Base-by-base conservation (phyloP, 169 alveolate species). In the Cryptosporidium bovis region DNA sequence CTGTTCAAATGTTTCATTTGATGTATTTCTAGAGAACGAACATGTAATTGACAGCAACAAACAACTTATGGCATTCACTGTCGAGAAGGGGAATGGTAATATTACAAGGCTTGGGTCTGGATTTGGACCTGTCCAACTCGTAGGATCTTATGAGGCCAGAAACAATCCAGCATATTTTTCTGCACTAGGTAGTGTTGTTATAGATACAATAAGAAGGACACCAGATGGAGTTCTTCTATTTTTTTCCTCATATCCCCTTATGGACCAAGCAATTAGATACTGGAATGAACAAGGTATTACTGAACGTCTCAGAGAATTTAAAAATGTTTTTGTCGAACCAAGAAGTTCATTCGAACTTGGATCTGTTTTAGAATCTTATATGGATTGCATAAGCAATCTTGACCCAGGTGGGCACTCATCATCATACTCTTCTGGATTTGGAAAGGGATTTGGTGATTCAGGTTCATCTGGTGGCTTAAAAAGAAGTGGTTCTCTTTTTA, bases 1-100 rank as follows among this genome's bases (percentile, higher is more conserved):
- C 15, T 95, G 96, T 18, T 83, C 89, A 67, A 93, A 93, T 82
- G 71, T 96, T n/a, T 71, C 92, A 65, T 97, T 96, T 90, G 92
- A 94, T 67, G 90, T 94, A 36, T 90, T 93, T 77, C 91, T 97
- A 56, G 98, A 96, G 90, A 97, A 95, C 91, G 94, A 94, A 31
- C 99, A 97, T 91, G 97, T 96, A 29, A 95, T 96, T 10, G 91
- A 90, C 33, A 93, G 94, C 51, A 92, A 95, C 10, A 91, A 93
- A 71, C 93, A 94, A 67, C 94, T 93, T 16, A 93, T 94, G 91
- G 97, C 93, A 12, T 95, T 91, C 20, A 83, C 94, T 36, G 87
- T 95, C 53, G 90, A 82, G 40, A 64, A 50, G n/a, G 90, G 82
- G n/a, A 62, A 71, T 34, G 24, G 27, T 1, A 24, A 36, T 12